Conservation (phyloP, 129 eudicot species). For the carrot (Daucus carota) region DNA sequence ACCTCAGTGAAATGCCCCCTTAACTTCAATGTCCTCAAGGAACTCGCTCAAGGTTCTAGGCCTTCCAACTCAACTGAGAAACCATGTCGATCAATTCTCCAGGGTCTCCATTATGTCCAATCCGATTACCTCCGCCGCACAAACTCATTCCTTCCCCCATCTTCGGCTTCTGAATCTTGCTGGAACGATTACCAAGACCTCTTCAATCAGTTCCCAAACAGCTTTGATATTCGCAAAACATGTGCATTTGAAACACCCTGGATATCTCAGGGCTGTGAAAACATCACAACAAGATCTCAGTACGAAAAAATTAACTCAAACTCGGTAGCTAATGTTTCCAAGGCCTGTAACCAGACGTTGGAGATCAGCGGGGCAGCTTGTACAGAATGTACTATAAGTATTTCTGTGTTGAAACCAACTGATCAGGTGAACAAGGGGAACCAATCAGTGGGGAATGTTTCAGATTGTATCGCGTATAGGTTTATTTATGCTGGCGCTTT, state of each 20-base stretch:
- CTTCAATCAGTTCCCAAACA: constrained; percentile 24
- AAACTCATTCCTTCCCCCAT: constrained; percentile 57
- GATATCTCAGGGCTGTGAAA: constrained; percentile 71
- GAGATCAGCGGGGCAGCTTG: constrained; percentile 38
- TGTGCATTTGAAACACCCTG: constrained; percentile 68
- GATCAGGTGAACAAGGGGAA: constrained; percentile 28
- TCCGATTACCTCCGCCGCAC: constrained; percentile 55
- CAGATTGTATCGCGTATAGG: constrained; percentile 61
- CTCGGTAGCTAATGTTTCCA: constrained; percentile 19
- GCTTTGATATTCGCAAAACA: constrained; percentile 46
- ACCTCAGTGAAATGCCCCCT: constrained; percentile 50
- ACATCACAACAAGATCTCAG: constrained; percentile 47
- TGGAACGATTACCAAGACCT: constrained; percentile 52
- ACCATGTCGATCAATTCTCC: constrained; percentile 50
- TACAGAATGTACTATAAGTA: constrained; percentile 49
- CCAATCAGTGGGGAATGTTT: constrained; percentile 34
- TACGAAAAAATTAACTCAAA: constrained; percentile 38
- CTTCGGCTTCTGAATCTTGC: constrained; percentile 57
- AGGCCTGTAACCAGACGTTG: constrained; percentile 58
- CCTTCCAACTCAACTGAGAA: constrained; percentile 14
- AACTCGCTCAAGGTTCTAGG: constrained; percentile 23
- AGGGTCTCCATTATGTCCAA: constrained; percentile 56
- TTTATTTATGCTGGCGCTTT: constrained; percentile 74
- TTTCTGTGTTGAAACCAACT: constrained; percentile 45
- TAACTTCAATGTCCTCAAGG: constrained; percentile 39